phyloP scores from a whole-genome alignment of 2,329 filamentous ascomycete genomes.

The Venturia pyrina region DNA sequence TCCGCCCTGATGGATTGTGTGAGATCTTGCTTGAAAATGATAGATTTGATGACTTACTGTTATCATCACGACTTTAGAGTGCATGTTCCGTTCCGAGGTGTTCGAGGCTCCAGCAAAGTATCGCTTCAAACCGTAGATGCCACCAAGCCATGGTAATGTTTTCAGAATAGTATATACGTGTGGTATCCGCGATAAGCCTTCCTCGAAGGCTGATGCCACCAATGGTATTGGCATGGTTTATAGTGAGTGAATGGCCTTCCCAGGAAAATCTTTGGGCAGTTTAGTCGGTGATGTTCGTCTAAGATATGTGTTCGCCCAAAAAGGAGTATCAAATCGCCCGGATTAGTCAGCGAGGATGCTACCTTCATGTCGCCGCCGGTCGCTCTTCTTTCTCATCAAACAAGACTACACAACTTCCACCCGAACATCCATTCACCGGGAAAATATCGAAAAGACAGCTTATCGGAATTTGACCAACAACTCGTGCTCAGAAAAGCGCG shows the following conservation, averaged over 20 bases:
- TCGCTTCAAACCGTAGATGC: slow-evolving; percentile 54
- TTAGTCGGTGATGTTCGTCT: background rate
- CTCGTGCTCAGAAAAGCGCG: background rate
- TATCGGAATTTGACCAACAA: no score
- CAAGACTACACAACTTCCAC: background rate
- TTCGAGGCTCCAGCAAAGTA: slow-evolving; percentile 71
- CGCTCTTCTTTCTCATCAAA: background rate
- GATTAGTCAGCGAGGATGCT: background rate
- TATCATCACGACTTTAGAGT: slow-evolving; percentile 86
- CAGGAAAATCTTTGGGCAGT: background rate
- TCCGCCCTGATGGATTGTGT: slow-evolving; percentile 49
- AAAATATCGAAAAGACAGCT: no score
- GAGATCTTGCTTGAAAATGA: slow-evolving; percentile 17
- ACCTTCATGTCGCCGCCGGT: background rate
- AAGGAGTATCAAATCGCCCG: background rate
- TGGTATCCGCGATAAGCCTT: slow-evolving; percentile 46
- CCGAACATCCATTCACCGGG: no score
- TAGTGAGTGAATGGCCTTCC: background rate
- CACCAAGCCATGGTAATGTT: slow-evolving; percentile 38
- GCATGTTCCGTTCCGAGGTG: slow-evolving; percentile 69
- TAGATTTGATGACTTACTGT: slow-evolving; percentile 45
- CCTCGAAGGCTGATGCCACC: slow-evolving; percentile 41
- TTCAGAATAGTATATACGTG: slow-evolving; percentile 44
- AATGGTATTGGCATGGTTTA: slow-evolving; percentile 52
- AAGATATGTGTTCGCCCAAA: background rate